Conservation (phyloP, 1,139 yeast genomes). For the Yamadazyma songkhlaensis region DNA sequence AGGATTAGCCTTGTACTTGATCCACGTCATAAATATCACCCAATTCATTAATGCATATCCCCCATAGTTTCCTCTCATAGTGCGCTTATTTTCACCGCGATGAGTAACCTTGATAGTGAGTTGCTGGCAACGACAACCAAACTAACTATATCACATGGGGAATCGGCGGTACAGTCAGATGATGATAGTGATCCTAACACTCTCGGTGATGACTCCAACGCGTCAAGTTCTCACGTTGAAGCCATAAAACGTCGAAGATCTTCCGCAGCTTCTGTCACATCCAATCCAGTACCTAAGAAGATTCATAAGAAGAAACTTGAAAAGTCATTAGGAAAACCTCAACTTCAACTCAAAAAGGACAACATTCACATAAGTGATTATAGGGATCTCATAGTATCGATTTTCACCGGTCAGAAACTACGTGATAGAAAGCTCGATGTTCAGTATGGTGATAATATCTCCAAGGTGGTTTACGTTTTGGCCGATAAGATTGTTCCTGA, state of each 20-base stretch:
- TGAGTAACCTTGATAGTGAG: constrained; percentile 3
- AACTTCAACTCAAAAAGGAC: constrained; percentile 11
- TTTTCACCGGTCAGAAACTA: constrained; percentile 35
- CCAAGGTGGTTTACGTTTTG: constrained; percentile 56
- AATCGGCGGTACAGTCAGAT: background rate
- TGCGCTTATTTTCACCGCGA: background rate
- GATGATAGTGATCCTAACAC: background rate
- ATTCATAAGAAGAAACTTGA: constrained; percentile 5
- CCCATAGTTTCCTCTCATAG: too few species aligned
- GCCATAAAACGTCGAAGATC: constrained; percentile 1
- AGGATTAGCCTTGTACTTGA: constrained; percentile 35
- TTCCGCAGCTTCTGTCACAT: background rate
- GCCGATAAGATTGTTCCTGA: constrained; percentile 55
- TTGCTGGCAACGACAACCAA: constrained; percentile 6
- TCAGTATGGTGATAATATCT: constrained; percentile 35
- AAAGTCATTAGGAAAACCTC: constrained; percentile 3
- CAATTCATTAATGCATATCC: too few species aligned
- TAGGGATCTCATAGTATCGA: constrained; percentile 50
- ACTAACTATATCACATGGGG: constrained; percentile 7
- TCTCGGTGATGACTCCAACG: background rate
- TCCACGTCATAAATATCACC: too few species aligned
- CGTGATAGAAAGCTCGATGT: constrained; percentile 13
- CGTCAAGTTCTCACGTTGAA: background rate
- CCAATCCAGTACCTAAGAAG: constrained; percentile 2
- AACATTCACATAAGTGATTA: constrained; percentile 37